phyloP scores from a whole-genome alignment of 2,329 filamentous ascomycete species.

The Cladophialophora psammophila region DNA sequence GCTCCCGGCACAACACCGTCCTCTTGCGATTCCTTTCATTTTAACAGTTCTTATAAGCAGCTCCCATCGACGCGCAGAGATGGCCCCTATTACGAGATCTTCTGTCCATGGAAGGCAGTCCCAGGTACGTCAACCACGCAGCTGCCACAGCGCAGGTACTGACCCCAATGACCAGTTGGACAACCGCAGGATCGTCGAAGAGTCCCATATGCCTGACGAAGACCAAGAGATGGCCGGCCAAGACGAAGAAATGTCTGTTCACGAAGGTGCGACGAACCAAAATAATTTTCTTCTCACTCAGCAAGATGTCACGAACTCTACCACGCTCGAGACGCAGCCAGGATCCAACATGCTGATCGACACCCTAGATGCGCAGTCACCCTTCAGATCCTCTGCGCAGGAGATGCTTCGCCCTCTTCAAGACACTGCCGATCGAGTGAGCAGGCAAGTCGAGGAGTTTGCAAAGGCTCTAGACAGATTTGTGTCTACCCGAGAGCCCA shows the following conservation, averaged over 20 bases:
- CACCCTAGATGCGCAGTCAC: slow-evolving; percentile 32
- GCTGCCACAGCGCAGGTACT: background rate
- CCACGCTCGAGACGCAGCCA: slow-evolving; percentile 23
- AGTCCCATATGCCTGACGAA: slow-evolving; percentile 27
- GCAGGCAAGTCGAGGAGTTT: slow-evolving; percentile 85
- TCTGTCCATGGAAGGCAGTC: slow-evolving; percentile 39
- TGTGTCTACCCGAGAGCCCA: slow-evolving; percentile 52
- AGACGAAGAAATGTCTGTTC: slow-evolving; percentile 43
- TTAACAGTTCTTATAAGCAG: background rate
- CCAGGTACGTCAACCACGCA: slow-evolving; percentile 22
- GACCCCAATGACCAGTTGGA: slow-evolving; percentile 14
- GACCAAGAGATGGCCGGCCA: slow-evolving; percentile 43
- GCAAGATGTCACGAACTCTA: background rate
- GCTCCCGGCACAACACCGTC: slow-evolving; percentile 1
- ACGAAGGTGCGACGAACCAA: slow-evolving; percentile 35
- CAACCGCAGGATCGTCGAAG: slow-evolving; percentile 1
- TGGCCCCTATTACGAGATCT: slow-evolving; percentile 51
- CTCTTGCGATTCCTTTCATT: background rate
- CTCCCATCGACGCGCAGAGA: slow-evolving; percentile 31
- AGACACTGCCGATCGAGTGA: slow-evolving; percentile 71
- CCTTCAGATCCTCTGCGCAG: slow-evolving; percentile 46
- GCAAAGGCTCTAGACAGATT: slow-evolving; percentile 83
- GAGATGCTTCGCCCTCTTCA: slow-evolving; percentile 67
- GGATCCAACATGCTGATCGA: slow-evolving; percentile 42
- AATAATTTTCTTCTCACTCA: slow-evolving; percentile 2